Evolutionary conservation across 2,329 filamentous ascomycete genomes (phyloP).

Genomic region (Exophiala oligosperma): DNA sequence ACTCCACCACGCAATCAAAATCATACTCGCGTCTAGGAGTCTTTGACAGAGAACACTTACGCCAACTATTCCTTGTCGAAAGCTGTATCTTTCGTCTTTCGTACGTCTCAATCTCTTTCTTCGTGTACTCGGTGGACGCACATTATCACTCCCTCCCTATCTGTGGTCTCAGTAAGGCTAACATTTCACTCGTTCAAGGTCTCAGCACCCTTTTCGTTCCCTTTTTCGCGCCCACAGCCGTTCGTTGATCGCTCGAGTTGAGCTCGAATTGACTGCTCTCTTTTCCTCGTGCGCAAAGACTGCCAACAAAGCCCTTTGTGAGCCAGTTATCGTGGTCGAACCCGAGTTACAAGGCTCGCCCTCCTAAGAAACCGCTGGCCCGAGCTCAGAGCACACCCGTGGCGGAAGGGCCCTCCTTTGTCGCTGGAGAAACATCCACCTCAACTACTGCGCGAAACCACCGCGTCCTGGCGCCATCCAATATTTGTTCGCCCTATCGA

Average conservation of each 20-base stretch:
- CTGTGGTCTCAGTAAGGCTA: too few relatives aligned
- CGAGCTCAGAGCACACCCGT: slow-evolving; percentile 2
- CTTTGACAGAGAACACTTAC: not conserved
- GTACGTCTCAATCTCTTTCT: too few relatives aligned
- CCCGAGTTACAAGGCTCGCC: not conserved
- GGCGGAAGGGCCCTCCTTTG: slow-evolving; percentile 4
- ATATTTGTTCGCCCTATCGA: not conserved
- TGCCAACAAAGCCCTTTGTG: not conserved
- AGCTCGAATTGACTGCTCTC: slow-evolving; percentile 1
- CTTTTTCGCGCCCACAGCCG: not conserved
- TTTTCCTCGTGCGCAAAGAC: not conserved
- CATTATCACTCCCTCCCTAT: not conserved
- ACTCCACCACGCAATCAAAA: slow-evolving; percentile 8
- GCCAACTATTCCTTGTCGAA: too few relatives aligned
- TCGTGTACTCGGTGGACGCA: not conserved
- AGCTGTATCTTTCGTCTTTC: too few relatives aligned
- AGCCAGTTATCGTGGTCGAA: not conserved
- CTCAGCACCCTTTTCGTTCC: not conserved
- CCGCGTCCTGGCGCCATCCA: not conserved
- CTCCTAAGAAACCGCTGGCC: slow-evolving; percentile 3
- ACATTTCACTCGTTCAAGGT: not conserved
- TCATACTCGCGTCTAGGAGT: not conserved
- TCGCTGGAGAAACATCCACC: slow-evolving; percentile 16
- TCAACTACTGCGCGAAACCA: not conserved
- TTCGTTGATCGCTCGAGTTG: slow-evolving; percentile 4